Evolutionary conservation across 169 alveolate species (phyloP), one percentile per base, ranked within the genome.

Genomic region (Theileria sp.): DNA sequence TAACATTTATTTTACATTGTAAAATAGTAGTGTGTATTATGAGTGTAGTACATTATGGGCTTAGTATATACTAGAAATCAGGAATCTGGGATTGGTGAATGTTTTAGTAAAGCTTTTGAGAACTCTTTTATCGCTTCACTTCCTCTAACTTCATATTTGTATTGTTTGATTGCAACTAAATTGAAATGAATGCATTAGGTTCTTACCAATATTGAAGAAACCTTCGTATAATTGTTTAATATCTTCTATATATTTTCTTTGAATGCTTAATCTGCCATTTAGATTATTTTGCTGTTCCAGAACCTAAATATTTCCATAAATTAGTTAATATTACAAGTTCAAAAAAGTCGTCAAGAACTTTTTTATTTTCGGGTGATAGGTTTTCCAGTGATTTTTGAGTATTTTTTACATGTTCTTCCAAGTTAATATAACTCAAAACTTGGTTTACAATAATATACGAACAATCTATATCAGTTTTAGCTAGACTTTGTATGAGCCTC

Each of bases 381-480:
- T 80, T 83, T 30, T 80, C 62, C 28, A 85, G 75, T 0, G 68
- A 56, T n/a, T 67, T 67, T 67, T 69, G 26, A 56, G 78, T 77
- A 62, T 65, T 74, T 0, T 73, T 65, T 50, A 87, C 79, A 56
- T 58, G 72, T 2, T 15, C 50, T 15, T 70, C 86, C 60, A 75
- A 56, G 21, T 85, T 82, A 5, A 70, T 71, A 36, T 76, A 70
- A 58, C 61, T 95, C 75, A 97, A 91, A 6, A 98, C 99, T 86
- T 98, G 98, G 87, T 97, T 98, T 25, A 98, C 98, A 54, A 98
- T 97, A 49, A 98, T 96, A 86, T 97, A 95, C 51, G 97, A 94
- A 77, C 98, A 96, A 86, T 97, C 98, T 58, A 98, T 97, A 51
- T 96, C 93, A 66, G 91, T 94, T 89, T 94, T 97, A 15, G 98